These are phyloP conservation scores for Blastobotrys illinoisensis DNA, from an alignment of 1,139 yeast genomes.

Conservation along the genomic window DNA sequence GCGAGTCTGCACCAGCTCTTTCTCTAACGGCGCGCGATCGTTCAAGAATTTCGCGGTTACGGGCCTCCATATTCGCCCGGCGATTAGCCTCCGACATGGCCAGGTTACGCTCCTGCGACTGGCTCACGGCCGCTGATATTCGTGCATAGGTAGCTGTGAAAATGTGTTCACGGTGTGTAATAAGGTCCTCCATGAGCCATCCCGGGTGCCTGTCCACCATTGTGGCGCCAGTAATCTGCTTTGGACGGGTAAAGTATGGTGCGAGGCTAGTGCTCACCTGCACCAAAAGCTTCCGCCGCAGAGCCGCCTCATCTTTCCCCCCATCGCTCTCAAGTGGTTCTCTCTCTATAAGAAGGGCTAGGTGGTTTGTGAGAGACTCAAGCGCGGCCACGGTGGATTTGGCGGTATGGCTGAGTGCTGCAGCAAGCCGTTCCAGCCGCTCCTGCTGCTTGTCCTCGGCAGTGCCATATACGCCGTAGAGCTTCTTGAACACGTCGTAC, in stretches of 20 bases:
- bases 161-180: slow-evolving; percentile 21
- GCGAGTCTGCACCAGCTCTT: slow-evolving; percentile 18
- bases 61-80: slow-evolving; percentile 28
- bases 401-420: slow-evolving; percentile 17
- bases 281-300: neutral
- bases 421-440: slow-evolving; percentile 11
- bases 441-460: slow-evolving; percentile 1
- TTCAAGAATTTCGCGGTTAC: slow-evolving; percentile 27
- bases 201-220: slow-evolving; percentile 32
- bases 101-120: slow-evolving; percentile 22
- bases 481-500: slow-evolving; percentile 60
- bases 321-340: slow-evolving; percentile 9
- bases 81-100: slow-evolving; percentile 29
- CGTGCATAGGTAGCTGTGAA: slow-evolving; percentile 23
- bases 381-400: slow-evolving; percentile 15
- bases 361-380: slow-evolving; percentile 13
- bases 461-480: slow-evolving; percentile 39
- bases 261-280: slow-evolving; percentile 16
- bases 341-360: slow-evolving; percentile 13
- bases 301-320: neutral
- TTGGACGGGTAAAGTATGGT: slow-evolving; percentile 30
- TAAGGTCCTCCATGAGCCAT: slow-evolving; percentile 25
- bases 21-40: slow-evolving; percentile 11
- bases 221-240: slow-evolving; percentile 28
- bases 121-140: slow-evolving; percentile 8